phyloP scores from a whole-genome alignment of 805 yeast species.

The Wickerhamomyces alni region DNA sequence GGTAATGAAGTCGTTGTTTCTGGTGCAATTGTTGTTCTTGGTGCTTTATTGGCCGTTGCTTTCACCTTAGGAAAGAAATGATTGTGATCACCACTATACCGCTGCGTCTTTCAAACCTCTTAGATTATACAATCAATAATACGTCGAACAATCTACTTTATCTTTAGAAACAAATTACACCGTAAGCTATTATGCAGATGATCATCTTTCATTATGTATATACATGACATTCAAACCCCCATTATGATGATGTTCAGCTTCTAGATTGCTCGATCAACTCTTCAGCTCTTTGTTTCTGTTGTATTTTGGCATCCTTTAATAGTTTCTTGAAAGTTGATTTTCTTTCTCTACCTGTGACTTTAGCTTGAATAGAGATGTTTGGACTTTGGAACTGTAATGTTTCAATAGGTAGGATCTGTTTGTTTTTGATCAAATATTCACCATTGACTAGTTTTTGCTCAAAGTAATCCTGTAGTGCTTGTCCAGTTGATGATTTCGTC shows the following conservation, averaged over 20 bases:
- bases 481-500: constrained; percentile 26
- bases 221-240: constrained; percentile 1
- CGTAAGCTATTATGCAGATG: no score
- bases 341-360: constrained; percentile 19
- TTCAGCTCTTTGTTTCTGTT: constrained; percentile 18
- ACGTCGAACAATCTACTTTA: no score
- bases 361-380: constrained; percentile 18
- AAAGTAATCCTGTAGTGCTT: constrained; percentile 23
- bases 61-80: constrained; percentile 44
- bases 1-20: constrained; percentile 60
- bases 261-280: constrained; percentile 18
- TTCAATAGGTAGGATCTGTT: constrained; percentile 11
- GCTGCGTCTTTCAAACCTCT: no score
- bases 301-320: constrained; percentile 18
- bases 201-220: no score
- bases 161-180: no score
- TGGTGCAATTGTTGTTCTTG: constrained; percentile 53
- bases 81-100: no score
- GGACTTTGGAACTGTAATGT: constrained; percentile 15
- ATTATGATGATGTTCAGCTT: constrained; percentile 2
- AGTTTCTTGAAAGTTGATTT: constrained; percentile 17
- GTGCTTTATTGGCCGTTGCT: constrained; percentile 51
- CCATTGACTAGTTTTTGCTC: constrained; percentile 25
- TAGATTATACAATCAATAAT: no score
- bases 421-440: constrained; percentile 12